phyloP scores from a whole-genome alignment of 768 basidiomycete genomes.

The Phylloporus rhodoxanthus region DNA sequence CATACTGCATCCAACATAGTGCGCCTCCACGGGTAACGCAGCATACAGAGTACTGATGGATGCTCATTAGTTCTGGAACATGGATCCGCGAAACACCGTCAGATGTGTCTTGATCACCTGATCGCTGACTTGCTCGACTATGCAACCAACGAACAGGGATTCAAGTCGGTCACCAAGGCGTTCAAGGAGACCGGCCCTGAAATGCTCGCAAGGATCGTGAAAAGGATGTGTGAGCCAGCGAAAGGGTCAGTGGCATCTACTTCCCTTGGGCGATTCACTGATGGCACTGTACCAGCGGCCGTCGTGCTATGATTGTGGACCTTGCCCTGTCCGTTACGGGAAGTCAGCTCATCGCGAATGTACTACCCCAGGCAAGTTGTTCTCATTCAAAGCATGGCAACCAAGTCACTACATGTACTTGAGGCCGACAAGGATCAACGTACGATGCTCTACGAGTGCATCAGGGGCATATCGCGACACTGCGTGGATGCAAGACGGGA shows the following conservation, averaged over 20 bases:
- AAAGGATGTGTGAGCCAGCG: slow-evolving; percentile 81
- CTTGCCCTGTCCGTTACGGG: slow-evolving; percentile 78
- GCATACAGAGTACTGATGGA: slow-evolving; percentile 3
- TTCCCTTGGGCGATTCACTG: neutral
- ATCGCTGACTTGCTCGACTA: slow-evolving; percentile 72
- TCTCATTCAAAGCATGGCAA: neutral
- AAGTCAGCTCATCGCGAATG: slow-evolving; percentile 79
- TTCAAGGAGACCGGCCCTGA: slow-evolving; percentile 80
- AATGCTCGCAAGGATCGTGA: slow-evolving; percentile 66
- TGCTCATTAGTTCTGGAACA: slow-evolving; percentile 66
- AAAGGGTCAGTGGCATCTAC: slow-evolving; percentile 48
- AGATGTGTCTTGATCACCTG: slow-evolving; percentile 74
- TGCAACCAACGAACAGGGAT: slow-evolving; percentile 79
- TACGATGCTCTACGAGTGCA: slow-evolving; percentile 75
- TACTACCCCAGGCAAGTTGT: slow-evolving; percentile 61
- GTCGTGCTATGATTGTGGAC: slow-evolving; percentile 82
- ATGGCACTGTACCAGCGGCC: slow-evolving; percentile 42
- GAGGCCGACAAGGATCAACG: slow-evolving; percentile 87
- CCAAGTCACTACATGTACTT: slow-evolving; percentile 6
- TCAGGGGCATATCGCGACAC: slow-evolving; percentile 83
- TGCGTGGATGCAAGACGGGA: slow-evolving; percentile 88
- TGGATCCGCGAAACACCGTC: slow-evolving; percentile 68
- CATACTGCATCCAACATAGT: slow-evolving; percentile 85
- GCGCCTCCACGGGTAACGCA: slow-evolving; percentile 24
- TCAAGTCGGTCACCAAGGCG: slow-evolving; percentile 81